phyloP scores from a whole-genome alignment of 768 basidiomycete species.

The Boletus subcaerulescens region DNA sequence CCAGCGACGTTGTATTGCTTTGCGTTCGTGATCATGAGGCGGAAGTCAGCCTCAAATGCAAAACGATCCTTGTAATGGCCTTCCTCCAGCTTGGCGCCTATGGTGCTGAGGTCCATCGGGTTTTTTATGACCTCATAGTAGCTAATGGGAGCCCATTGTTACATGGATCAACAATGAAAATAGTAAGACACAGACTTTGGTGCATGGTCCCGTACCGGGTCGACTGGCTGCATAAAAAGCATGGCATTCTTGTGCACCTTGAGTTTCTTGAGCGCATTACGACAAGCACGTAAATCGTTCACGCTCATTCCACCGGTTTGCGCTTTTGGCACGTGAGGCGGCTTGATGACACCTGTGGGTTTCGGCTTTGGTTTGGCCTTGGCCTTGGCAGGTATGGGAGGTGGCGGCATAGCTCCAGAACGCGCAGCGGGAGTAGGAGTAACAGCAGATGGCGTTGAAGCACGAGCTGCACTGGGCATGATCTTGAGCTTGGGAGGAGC shows the following conservation, averaged over 20 bases:
- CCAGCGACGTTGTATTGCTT: slow-evolving; percentile 77
- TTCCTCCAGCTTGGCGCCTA: slow-evolving; percentile 79
- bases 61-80: slow-evolving; percentile 85
- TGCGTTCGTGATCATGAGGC: slow-evolving; percentile 84
- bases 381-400: slow-evolving; percentile 27
- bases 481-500: slow-evolving; percentile 57
- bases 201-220: slow-evolving; percentile 89
- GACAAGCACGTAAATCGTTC: slow-evolving; percentile 72
- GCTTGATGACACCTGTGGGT: slow-evolving; percentile 29
- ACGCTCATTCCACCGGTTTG: slow-evolving; percentile 74
- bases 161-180: slow-evolving; percentile 4
- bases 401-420: slow-evolving; percentile 26
- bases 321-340: slow-evolving; percentile 60
- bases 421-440: slow-evolving; percentile 10
- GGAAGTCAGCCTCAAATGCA: slow-evolving; percentile 83
- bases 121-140: slow-evolving; percentile 89
- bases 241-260: slow-evolving; percentile 67
- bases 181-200: slow-evolving; percentile 55
- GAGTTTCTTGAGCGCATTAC: slow-evolving; percentile 78
- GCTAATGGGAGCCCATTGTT: slow-evolving; percentile 38
- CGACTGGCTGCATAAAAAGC: slow-evolving; percentile 87
- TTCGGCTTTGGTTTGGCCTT: slow-evolving; percentile 28
- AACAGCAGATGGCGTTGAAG: slow-evolving; percentile 16
- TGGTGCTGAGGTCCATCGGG: slow-evolving; percentile 93
- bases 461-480: slow-evolving; percentile 19